Evolutionary conservation across 1,139 yeast genomes (phyloP).

Genomic region (Hemisphaericaspora xylanilytica): DNA sequence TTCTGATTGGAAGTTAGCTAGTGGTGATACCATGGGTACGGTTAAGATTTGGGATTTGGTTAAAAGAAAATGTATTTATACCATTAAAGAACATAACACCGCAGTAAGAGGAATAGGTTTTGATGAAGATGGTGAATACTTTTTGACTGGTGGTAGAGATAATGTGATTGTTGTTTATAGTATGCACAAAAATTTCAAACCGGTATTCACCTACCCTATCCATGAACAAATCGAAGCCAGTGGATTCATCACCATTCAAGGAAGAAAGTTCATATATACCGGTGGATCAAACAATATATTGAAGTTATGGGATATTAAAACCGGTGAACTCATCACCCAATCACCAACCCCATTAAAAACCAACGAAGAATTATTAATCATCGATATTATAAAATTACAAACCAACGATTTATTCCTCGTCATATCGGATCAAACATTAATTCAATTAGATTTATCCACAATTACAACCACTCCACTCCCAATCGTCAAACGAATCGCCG

Average conservation of each 20-base stretch:
- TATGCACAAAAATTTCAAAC: conserved; percentile 46
- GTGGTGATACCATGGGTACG: conserved; percentile 87
- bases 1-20: conserved; percentile 72
- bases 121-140: conserved; percentile 46
- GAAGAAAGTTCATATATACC: conserved; percentile 51
- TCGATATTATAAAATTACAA: conserved; percentile 48
- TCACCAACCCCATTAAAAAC: conserved; percentile 53
- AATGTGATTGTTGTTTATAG: conserved; percentile 68
- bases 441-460: conserved; percentile 42
- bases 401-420: conserved; percentile 39
- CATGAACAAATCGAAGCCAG: conserved; percentile 78
- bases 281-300: conserved; percentile 78
- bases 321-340: conserved; percentile 40
- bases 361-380: conserved; percentile 66
- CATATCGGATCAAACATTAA: conserved; percentile 80
- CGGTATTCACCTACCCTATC: conserved; percentile 66
- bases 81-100: conserved; percentile 71
- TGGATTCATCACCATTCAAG: conserved; percentile 52
- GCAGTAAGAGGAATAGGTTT: conserved; percentile 89
- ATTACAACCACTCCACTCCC: conserved; percentile 29
- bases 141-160: conserved; percentile 89
- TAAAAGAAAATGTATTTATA: conserved; percentile 62
- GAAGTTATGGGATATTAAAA: conserved; percentile 54
- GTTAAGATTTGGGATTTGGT: conserved; percentile 91
- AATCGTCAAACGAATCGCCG: conserved; percentile 63